Conservation (phyloP, 768 basidiomycete species). For the Serendipita sp. region DNA sequence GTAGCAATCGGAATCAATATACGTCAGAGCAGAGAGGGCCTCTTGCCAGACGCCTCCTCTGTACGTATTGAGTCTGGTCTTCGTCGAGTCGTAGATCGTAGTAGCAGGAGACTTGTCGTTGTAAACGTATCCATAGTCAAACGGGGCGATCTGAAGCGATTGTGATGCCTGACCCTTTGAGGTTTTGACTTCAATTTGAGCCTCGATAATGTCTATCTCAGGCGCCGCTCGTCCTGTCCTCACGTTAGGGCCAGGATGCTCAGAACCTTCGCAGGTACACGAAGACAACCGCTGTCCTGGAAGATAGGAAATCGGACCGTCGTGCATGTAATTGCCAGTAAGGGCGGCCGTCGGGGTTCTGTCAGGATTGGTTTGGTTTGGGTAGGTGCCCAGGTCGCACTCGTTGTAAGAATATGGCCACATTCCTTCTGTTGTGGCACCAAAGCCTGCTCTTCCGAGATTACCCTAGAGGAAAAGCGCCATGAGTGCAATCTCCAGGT, state of each 20-base stretch:
- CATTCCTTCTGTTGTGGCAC: constrained; percentile 11
- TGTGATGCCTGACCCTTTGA: constrained; percentile 20
- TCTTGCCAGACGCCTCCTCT: constrained; percentile 57
- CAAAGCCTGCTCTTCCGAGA: constrained; percentile 17
- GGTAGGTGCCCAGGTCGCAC: constrained; percentile 78
- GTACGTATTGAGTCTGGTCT: constrained; percentile 20
- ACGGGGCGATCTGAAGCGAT: constrained; percentile 22
- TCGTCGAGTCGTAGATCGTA: constrained; percentile 14
- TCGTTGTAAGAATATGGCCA: constrained; percentile 19
- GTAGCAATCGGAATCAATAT: constrained; percentile 12
- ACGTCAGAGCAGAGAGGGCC: constrained; percentile 55
- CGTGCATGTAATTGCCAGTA: constrained; percentile 20
- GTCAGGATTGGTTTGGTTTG: constrained; percentile 53
- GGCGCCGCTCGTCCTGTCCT: constrained; percentile 20
- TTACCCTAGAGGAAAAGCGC: constrained; percentile 12
- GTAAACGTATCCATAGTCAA: constrained; percentile 20
- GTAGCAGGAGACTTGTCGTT: constrained; percentile 15
- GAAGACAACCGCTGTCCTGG: constrained; percentile 62
- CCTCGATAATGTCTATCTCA: constrained; percentile 26
- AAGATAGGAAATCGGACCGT: constrained; percentile 46
- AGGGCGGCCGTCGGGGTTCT: constrained; percentile 42
- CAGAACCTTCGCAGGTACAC: constrained; percentile 24
- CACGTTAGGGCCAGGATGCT: constrained; percentile 22
- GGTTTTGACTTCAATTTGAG: constrained; percentile 18
- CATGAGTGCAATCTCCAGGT: background rate